Percentiles rank a stretch among this genome's conserved stretches.
Conservation (phyloP, 2,329 filamentous ascomycete species). For the Fusarium miscanthi region DNA sequence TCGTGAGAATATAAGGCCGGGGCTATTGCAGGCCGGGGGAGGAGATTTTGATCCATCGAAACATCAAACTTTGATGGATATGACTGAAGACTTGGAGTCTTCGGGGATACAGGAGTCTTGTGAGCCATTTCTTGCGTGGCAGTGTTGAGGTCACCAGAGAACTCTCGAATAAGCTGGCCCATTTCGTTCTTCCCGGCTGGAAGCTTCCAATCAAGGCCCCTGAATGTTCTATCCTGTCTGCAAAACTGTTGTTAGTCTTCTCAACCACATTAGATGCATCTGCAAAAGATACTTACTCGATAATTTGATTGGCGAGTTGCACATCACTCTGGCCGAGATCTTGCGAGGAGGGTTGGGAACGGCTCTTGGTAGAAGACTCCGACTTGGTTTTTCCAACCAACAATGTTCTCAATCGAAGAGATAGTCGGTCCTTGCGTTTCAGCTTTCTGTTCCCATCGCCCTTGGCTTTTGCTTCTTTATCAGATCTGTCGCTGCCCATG, state of each 20-base stretch:
- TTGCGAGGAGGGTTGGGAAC: neutral
- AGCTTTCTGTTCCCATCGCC: neutral
- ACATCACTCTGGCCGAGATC: neutral
- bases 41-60: constrained; percentile 31
- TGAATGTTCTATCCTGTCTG: constrained; percentile 2
- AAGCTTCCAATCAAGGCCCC: constrained; percentile 15
- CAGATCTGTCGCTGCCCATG: neutral
- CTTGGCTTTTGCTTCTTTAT: neutral
- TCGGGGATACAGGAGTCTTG: neutral
- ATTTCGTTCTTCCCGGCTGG: constrained; percentile 8
- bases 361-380: neutral
- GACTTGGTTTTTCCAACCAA: neutral
- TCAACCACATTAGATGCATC: neutral
- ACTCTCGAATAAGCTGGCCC: neutral
- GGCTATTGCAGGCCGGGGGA: neutral
- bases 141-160: neutral
- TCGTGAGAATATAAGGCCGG: neutral
- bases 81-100: neutral
- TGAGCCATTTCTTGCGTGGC: neutral
- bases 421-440: neutral
- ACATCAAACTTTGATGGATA: constrained; percentile 46
- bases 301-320: neutral
- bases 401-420: neutral
- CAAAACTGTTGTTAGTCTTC: neutral
- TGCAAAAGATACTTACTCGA: constrained; percentile 11